Evolutionary conservation across 2,329 filamentous ascomycete genomes (phyloP).

Genomic region (Calonectria henricotiae): DNA sequence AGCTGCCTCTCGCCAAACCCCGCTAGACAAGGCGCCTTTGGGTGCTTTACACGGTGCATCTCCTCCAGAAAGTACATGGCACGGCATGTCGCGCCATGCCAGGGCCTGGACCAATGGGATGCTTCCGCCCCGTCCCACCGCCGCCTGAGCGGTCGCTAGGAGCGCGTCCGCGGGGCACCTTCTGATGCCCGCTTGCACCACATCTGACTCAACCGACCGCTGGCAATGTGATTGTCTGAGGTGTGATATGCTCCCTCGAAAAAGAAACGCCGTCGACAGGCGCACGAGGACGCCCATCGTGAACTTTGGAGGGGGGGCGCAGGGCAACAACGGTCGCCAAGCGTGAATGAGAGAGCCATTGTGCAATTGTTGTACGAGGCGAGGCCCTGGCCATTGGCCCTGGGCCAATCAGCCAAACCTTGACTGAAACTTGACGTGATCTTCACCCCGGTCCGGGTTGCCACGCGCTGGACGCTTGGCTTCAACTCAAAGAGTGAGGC

Average conservation of each 20-base stretch:
- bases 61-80: slow-evolving; percentile 48
- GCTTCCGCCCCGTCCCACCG: slow-evolving; percentile 38
- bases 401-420: slow-evolving; percentile 9
- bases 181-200: slow-evolving; percentile 17
- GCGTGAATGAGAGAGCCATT: slow-evolving; percentile 34
- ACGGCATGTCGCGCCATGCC: slow-evolving; percentile 39
- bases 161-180: slow-evolving; percentile 22
- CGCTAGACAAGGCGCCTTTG: slow-evolving; percentile 44
- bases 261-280: slow-evolving; percentile 13
- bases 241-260: slow-evolving; percentile 21
- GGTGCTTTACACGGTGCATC: slow-evolving; percentile 50
- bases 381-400: slow-evolving; percentile 25
- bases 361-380: slow-evolving; percentile 26
- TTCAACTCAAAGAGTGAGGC: slow-evolving; percentile 35
- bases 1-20: slow-evolving; percentile 47
- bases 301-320: slow-evolving; percentile 10
- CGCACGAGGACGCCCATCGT: slow-evolving; percentile 23
- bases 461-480: slow-evolving; percentile 21
- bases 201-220: slow-evolving; percentile 29
- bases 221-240: slow-evolving; percentile 16
- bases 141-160: slow-evolving; percentile 21
- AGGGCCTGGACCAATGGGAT: slow-evolving; percentile 45
- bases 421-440: slow-evolving; percentile 34
- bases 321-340: slow-evolving; percentile 15
- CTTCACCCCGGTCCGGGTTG: slow-evolving; percentile 2